Conservation (phyloP, 2,329 filamentous ascomycete genomes). For the Fusarium algeriense region DNA sequence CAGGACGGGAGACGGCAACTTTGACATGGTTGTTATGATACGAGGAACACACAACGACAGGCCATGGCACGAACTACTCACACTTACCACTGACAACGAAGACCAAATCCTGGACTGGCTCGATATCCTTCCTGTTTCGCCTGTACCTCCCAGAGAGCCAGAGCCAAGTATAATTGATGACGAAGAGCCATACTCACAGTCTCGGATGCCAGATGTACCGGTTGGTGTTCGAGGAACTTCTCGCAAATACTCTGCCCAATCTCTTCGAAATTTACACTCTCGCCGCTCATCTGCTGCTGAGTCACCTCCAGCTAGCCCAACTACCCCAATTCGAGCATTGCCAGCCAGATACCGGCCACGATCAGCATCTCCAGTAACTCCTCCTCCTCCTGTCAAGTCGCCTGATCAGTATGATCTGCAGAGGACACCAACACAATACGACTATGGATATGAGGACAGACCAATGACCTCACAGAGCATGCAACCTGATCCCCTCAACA, state of each 20-base stretch:
- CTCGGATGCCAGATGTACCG: slow-evolving; percentile 48
- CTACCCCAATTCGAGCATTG: slow-evolving; percentile 49
- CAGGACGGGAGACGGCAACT: slow-evolving; percentile 75
- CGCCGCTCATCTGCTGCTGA: slow-evolving; percentile 36
- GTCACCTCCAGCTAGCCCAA: slow-evolving; percentile 48
- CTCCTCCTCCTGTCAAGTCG: slow-evolving; percentile 45
- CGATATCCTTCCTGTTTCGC: slow-evolving; percentile 73
- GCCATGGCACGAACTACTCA: slow-evolving; percentile 87
- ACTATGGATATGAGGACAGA: slow-evolving; percentile 46
- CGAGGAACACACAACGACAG: slow-evolving; percentile 73
- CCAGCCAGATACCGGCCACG: slow-evolving; percentile 47
- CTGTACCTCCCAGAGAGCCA: slow-evolving; percentile 60
- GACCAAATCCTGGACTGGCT: slow-evolving; percentile 89
- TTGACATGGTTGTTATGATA: slow-evolving; percentile 88
- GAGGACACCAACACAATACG: slow-evolving; percentile 55
- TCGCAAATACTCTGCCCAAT: slow-evolving; percentile 42
- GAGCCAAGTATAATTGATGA: slow-evolving; percentile 52
- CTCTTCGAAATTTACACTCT: slow-evolving; percentile 41
- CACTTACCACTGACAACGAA: slow-evolving; percentile 80
- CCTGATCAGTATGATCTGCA: slow-evolving; percentile 44
- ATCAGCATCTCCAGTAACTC: slow-evolving; percentile 41
- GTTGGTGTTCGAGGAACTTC: slow-evolving; percentile 48
- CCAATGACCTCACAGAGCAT: slow-evolving; percentile 53
- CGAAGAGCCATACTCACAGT: slow-evolving; percentile 40
- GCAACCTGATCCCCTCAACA: slow-evolving; percentile 54